phyloP scores from a whole-genome alignment of 495 filamentous ascomycete species.

The Tricharina praecox region DNA sequence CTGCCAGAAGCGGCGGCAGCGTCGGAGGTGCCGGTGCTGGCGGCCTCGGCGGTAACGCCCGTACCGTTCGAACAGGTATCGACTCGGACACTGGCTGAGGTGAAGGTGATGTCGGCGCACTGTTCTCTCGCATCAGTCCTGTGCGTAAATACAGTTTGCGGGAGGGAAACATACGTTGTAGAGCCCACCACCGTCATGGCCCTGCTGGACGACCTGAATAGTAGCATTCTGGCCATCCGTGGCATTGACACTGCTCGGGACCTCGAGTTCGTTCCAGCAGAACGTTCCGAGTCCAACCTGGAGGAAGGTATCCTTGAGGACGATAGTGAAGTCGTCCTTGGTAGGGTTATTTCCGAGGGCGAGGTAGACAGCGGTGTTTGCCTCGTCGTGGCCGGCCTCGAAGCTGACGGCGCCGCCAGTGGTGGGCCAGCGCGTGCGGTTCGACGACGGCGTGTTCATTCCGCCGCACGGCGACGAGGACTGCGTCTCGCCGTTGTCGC shows the following conservation, averaged over 20 bases:
- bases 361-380: conserved; percentile 40
- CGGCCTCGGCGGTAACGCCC: conserved; percentile 29
- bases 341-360: conserved; percentile 37
- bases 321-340: conserved; percentile 37
- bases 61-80: conserved; percentile 37
- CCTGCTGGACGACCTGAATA: conserved; percentile 43
- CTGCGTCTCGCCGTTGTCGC: conserved; percentile 36
- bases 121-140: conserved; percentile 19
- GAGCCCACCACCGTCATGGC: conserved; percentile 39
- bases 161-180: conserved; percentile 33
- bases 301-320: conserved; percentile 34
- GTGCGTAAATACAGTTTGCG: no score
- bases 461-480: conserved; percentile 42
- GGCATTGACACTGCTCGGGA: conserved; percentile 21
- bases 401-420: conserved; percentile 36
- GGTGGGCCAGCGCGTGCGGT: conserved; percentile 37
- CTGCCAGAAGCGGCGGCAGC: not conserved
- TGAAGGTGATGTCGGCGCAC: conserved; percentile 48
- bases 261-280: conserved; percentile 34
- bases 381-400: conserved; percentile 38
- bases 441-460: conserved; percentile 32
- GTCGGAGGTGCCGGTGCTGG: conserved; percentile 19
- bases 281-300: conserved; percentile 39
- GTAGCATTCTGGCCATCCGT: conserved; percentile 41
- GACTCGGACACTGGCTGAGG: conserved; percentile 25